Base-by-base conservation (phyloP, 2,329 filamentous ascomycete genomes). In the Neofusicoccum sp. region DNA sequence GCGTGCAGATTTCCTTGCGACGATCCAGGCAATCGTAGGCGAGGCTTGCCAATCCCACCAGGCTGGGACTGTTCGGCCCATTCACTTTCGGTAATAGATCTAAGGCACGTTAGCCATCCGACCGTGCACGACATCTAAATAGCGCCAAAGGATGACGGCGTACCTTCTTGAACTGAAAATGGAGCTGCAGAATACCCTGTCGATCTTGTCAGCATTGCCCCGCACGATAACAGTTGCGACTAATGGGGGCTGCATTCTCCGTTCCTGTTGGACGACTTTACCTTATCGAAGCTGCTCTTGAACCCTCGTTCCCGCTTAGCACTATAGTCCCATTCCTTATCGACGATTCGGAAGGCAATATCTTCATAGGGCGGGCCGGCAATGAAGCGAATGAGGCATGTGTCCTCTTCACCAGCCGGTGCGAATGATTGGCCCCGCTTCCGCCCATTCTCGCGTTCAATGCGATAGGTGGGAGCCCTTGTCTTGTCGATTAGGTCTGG, bases 101-200 rank as follows among this genome's bases (percentile, higher is more conserved):
- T 80, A 65, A 33, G 60, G 44, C 31, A 49, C 62, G 64, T 75
- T 41, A 75, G 61, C 12, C n/a, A 12, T 16, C 24, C 3, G 28
- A n/a, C n/a, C 26, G n/a, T 41, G 38, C 36, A 54, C 45, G 26
- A 6, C 16, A n/a, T 33, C 11, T 44, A 31, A 30, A 20, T 56
- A 12, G n/a, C 16, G 45, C 44, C 8, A 26, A 38, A 40, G 36
- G n/a, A 43, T 34, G 33, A 48, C 38, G 30, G 63, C 77, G 68
- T 76, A 96, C 92, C 86, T 96, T 96, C 77, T 98, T 99, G 82
- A 98, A 97, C 75, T 97, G 93, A 75, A 99, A 99, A 74, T 98
- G 93, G 62, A 99, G 84, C 78, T 97, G 93, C 61, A 99, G 80
- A 68, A 98, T 96, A 58, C 93, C 93, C 90, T 96, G 71, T 66